A percentile compares a stretch with the other conserved stretches of the same genome.
Conservation (phyloP, 192 early-diverging fungal species). For the Mortierella alpina region DNA sequence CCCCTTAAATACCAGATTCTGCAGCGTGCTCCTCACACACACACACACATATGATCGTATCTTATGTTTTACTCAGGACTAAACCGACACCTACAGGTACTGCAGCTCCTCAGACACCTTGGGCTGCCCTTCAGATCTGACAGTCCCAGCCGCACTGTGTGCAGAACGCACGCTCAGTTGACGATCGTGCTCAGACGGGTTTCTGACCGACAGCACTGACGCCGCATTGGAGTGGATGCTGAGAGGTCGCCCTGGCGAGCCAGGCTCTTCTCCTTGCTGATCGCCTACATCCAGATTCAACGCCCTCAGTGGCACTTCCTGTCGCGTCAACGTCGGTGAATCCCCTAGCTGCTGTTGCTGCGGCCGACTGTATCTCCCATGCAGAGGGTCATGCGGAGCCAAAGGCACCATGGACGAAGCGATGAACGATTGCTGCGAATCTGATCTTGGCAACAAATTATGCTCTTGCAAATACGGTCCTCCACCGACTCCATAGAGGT, state of each 20-base stretch:
- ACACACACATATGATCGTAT: no score
- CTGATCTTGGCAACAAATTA: slow-evolving; percentile 5
- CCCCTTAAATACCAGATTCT: no score
- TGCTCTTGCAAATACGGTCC: slow-evolving; percentile 9
- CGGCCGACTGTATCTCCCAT: slow-evolving; percentile 21
- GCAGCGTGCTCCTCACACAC: no score
- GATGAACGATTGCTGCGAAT: slow-evolving; percentile 27
- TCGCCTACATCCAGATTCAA: not conserved
- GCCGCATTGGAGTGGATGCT: slow-evolving; percentile 7
- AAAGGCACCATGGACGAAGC: slow-evolving; percentile 42
- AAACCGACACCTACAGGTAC: slow-evolving; percentile 1
- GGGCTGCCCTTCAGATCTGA: not conserved
- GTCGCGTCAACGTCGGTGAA: not conserved
- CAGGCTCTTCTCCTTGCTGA: not conserved
- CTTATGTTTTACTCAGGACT: no score
- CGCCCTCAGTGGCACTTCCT: slow-evolving; percentile 3
- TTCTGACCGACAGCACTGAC: not conserved
- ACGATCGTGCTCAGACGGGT: not conserved
- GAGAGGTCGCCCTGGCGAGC: not conserved
- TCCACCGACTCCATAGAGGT: not conserved
- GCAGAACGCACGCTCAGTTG: not conserved
- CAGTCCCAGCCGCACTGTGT: not conserved
- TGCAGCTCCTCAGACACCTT: not conserved
- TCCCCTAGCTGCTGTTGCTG: not conserved
- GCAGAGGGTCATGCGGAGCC: slow-evolving; percentile 12